Percentiles rank a stretch among this genome's conserved stretches.
phyloP scores from a whole-genome alignment of 2,329 filamentous ascomycete genomes.

The Fusarium subglutinans region DNA sequence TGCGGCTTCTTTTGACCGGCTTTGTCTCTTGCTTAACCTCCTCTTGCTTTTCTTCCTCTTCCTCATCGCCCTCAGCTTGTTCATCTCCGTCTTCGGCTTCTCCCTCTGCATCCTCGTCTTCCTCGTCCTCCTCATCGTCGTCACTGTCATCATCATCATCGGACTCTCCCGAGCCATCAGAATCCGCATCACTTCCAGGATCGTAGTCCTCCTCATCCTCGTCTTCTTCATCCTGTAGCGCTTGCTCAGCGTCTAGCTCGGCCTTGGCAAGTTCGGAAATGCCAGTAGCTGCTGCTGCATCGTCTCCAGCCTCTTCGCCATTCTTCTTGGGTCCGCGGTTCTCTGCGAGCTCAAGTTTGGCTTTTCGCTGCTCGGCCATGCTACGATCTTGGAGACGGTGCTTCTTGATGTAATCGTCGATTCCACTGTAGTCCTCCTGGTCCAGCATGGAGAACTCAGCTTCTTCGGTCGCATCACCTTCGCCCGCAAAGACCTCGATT shows the following conservation, averaged over 20 bases:
- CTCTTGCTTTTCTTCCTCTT: constrained; percentile 31
- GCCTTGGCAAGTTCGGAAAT: constrained; percentile 62
- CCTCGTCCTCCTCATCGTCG: constrained; percentile 50
- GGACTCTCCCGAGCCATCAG: constrained; percentile 66
- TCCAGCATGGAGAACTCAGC: constrained; percentile 76
- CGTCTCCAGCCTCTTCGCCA: constrained; percentile 52
- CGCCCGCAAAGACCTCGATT: constrained; percentile 65
- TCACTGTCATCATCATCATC: constrained; percentile 58
- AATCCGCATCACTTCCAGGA: constrained; percentile 68
- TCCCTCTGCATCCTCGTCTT: constrained; percentile 35
- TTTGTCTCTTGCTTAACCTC: constrained; percentile 29
- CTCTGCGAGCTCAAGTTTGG: constrained; percentile 69
- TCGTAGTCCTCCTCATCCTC: constrained; percentile 74
- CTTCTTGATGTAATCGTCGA: constrained; percentile 70
- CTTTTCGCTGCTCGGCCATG: constrained; percentile 74
- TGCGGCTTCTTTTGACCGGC: neutral
- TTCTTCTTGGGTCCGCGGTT: constrained; percentile 62
- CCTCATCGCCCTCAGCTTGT: constrained; percentile 34
- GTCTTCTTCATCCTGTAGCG: constrained; percentile 68
- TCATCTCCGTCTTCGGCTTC: constrained; percentile 34
- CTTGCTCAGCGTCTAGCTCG: constrained; percentile 61
- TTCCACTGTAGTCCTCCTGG: constrained; percentile 72
- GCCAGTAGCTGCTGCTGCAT: constrained; percentile 48
- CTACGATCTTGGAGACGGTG: constrained; percentile 72
- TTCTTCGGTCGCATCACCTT: constrained; percentile 63